These are phyloP conservation scores for Paramyrothecium roridum DNA, from an alignment of 2,329 filamentous ascomycete species.

Conservation along the genomic window DNA sequence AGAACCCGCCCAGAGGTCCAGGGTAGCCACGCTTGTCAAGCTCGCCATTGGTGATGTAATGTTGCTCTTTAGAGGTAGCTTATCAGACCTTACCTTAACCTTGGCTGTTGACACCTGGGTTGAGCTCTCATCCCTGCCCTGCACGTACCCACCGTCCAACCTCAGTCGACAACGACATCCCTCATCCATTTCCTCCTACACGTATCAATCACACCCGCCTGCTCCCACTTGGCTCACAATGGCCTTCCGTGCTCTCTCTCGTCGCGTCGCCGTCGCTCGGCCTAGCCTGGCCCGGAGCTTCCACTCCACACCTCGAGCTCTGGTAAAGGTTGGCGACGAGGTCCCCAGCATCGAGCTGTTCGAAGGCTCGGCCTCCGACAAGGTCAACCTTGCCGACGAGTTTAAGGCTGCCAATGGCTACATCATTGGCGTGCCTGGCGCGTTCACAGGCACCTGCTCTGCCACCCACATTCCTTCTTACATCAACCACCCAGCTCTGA, in stretches of 20 bases:
- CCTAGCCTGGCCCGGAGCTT: constrained; percentile 44
- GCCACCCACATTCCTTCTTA: constrained; percentile 78
- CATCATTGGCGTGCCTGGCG: constrained; percentile 81
- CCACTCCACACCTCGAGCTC: constrained; percentile 59
- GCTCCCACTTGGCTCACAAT: constrained; percentile 15
- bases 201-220: not conserved
- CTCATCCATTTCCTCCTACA: not conserved
- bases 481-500: constrained; percentile 74
- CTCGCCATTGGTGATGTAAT: not conserved
- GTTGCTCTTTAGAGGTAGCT: not conserved
- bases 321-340: constrained; percentile 75
- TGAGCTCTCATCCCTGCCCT: not conserved
- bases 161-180: not conserved
- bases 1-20: not conserved
- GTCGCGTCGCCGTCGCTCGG: constrained; percentile 26
- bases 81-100: too few relatives aligned
- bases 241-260: constrained; percentile 32
- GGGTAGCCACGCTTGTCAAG: not conserved
- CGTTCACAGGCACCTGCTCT: constrained; percentile 62
- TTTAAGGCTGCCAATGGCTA: constrained; percentile 69
- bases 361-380: constrained; percentile 86
- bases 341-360: constrained; percentile 76
- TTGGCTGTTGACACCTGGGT: too few relatives aligned
- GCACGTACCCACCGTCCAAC: not conserved
- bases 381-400: constrained; percentile 81